Evolutionary conservation across 768 basidiomycete species (phyloP), one percentile per base, ranked within the genome.

Genomic region (Hypholoma fasciculare): DNA sequence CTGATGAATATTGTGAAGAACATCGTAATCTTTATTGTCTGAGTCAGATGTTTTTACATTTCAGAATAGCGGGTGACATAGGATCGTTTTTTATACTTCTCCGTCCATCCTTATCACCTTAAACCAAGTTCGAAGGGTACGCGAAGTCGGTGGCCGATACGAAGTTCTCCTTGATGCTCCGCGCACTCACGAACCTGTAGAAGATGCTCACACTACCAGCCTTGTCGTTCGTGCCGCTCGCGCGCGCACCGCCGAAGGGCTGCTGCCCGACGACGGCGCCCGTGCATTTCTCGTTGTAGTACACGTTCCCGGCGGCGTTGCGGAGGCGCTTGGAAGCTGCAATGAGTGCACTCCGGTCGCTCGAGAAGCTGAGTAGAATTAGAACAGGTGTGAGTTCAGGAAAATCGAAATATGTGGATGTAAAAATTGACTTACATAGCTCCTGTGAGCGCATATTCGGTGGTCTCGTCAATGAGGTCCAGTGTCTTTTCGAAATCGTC

Each of bases 211-310:
- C 84, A 61, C 91, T 93, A 7, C 80, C 97, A 1, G 96, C 94
- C 77, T 98, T 99, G 74, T 98, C 97, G 78, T 98, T 98, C 61
- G 96, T 99, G 27, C 97, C 96, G 68, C 90, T 93, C 34, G 82
- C 91, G 38, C 96, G 86, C 2, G 87, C 92, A 30, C 97, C 97
- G 49, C 97, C 97, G 69, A 99, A 99, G 11, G 97, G 96, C 74
- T 99, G 96, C 72, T 98, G 96, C 8, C 95, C 96, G 37, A 98
- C 94, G 49, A 93, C 92, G n/a, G 94, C 95, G 34, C 94, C 94
- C 1, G 96, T 99, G 74, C 94, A 98, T 73, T 96, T 96, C 65
- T 98, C 96, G 73, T 98, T 98, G 77, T 95, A 94, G 78, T 99
- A 99, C 56, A 96, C 87, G 72, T 98, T 99, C 2, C 97, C 97